Percentiles rank a stretch among this genome's conserved stretches.
Conservation (phyloP, 495 filamentous ascomycete genomes). For the Umbilicaria muhlenbergii region DNA sequence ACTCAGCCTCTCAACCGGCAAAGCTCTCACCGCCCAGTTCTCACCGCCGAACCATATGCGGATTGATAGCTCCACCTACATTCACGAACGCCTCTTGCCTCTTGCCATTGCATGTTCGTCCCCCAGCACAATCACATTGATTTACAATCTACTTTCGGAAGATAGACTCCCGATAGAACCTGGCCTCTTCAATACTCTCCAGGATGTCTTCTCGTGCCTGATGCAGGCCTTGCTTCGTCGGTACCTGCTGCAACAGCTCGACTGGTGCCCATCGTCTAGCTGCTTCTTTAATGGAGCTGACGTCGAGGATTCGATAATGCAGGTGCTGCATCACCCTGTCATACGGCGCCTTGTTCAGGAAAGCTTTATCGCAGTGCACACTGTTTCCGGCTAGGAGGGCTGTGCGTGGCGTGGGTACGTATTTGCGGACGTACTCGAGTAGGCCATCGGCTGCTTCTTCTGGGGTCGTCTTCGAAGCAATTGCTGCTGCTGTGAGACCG, state of each 20-base stretch:
- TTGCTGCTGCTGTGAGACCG: conserved; percentile 64
- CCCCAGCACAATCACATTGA: too few relatives aligned
- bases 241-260: conserved; percentile 40
- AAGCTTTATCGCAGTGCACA: conserved; percentile 78
- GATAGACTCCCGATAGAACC: conserved; percentile 54
- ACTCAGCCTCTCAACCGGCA: too few relatives aligned
- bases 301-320: conserved; percentile 82
- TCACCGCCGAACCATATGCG: too few relatives aligned
- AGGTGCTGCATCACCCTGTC: conserved; percentile 54
- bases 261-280: conserved; percentile 62
- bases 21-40: too few relatives aligned
- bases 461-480: conserved; percentile 55
- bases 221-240: conserved; percentile 61
- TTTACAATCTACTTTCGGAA: conserved; percentile 21
- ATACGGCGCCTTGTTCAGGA: conserved; percentile 62
- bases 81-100: too few relatives aligned
- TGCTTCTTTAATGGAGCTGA: conserved; percentile 81
- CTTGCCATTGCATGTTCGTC: too few relatives aligned
- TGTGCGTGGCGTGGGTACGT: conserved; percentile 43
- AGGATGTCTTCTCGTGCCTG: conserved; percentile 79
- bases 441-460: conserved; percentile 57
- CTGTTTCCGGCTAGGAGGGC: conserved; percentile 82
- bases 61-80: too few relatives aligned
- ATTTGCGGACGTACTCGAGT: conserved; percentile 57
- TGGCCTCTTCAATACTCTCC: conserved; percentile 86